Evolutionary conservation across 2,329 filamentous ascomycete species (phyloP).

Genomic region (Aspergillus melleus): DNA sequence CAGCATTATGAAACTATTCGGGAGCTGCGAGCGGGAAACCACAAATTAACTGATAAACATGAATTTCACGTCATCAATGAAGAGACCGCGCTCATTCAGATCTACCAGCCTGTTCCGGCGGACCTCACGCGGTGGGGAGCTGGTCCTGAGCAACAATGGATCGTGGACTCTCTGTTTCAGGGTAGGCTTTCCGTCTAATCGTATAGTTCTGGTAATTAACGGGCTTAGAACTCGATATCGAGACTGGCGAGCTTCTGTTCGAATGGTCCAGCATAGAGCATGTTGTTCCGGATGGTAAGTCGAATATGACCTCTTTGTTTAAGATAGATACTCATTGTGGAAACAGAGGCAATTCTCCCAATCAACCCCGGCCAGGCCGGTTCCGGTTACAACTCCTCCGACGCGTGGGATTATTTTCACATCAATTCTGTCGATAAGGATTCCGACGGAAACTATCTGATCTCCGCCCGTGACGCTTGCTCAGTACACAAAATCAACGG

Average conservation of each 20-base stretch:
- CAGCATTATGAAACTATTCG: slow-evolving; percentile 57
- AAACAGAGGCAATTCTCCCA: slow-evolving; percentile 47
- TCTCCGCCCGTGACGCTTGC: slow-evolving; percentile 49
- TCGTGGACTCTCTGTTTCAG: slow-evolving; percentile 56
- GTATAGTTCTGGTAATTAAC: not conserved
- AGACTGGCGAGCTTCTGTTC: slow-evolving; percentile 57
- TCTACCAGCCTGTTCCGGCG: slow-evolving; percentile 53
- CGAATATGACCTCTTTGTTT: slow-evolving; percentile 1
- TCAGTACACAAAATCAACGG: slow-evolving; percentile 52
- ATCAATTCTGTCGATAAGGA: slow-evolving; percentile 49
- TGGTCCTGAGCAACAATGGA: slow-evolving; percentile 54
- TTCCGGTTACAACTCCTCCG: slow-evolving; percentile 36
- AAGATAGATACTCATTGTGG: too few relatives aligned
- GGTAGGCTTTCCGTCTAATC: slow-evolving; percentile 40
- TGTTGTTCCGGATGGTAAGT: slow-evolving; percentile 50
- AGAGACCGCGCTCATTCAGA: slow-evolving; percentile 54
- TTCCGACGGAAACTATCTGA: slow-evolving; percentile 46
- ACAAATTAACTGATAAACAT: slow-evolving; percentile 55
- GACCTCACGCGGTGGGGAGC: slow-evolving; percentile 51
- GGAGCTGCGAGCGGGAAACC: slow-evolving; percentile 50
- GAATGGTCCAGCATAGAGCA: slow-evolving; percentile 62
- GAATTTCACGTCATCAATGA: slow-evolving; percentile 58
- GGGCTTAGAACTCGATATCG: slow-evolving; percentile 45
- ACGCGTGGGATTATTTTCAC: slow-evolving; percentile 55
- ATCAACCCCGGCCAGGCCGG: slow-evolving; percentile 49